phyloP scores from a whole-genome alignment of 2,329 filamentous ascomycete genomes.

The Aureobasidium pullulans region DNA sequence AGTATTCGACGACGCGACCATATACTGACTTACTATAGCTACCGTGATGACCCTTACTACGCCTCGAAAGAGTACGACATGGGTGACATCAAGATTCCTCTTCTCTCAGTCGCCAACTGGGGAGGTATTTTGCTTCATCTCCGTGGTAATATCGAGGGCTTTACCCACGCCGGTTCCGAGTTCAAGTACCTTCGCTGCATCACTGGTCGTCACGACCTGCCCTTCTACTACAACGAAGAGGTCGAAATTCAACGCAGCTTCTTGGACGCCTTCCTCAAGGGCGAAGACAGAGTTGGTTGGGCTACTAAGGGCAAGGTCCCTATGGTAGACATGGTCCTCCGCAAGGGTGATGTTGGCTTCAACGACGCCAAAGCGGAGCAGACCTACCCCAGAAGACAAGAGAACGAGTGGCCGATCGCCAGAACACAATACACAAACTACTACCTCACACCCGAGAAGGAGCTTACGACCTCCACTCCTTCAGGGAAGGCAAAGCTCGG shows the following conservation, averaged over 20 bases:
- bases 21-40: slow-evolving; percentile 35
- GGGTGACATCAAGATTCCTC: slow-evolving; percentile 57
- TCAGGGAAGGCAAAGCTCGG: slow-evolving; percentile 36
- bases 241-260: slow-evolving; percentile 60
- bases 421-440: slow-evolving; percentile 56
- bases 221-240: slow-evolving; percentile 62
- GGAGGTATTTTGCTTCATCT: slow-evolving; percentile 62
- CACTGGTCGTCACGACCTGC: slow-evolving; percentile 60
- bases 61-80: slow-evolving; percentile 57
- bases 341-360: slow-evolving; percentile 59
- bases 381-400: slow-evolving; percentile 45
- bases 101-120: slow-evolving; percentile 62
- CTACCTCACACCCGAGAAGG: slow-evolving; percentile 45
- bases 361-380: slow-evolving; percentile 52
- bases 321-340: slow-evolving; percentile 51
- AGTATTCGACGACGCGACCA: slow-evolving; percentile 31
- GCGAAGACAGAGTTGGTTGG: slow-evolving; percentile 54
- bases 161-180: slow-evolving; percentile 52
- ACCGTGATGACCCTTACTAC: slow-evolving; percentile 56
- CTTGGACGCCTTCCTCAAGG: slow-evolving; percentile 62
- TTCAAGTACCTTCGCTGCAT: slow-evolving; percentile 63
- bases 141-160: slow-evolving; percentile 61
- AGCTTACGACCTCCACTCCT: slow-evolving; percentile 31
- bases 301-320: slow-evolving; percentile 48
- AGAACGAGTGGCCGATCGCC: slow-evolving; percentile 58